Evolutionary conservation across 345 rosid genomes (phyloP).

Genomic region (Eucalyptus globulus): DNA sequence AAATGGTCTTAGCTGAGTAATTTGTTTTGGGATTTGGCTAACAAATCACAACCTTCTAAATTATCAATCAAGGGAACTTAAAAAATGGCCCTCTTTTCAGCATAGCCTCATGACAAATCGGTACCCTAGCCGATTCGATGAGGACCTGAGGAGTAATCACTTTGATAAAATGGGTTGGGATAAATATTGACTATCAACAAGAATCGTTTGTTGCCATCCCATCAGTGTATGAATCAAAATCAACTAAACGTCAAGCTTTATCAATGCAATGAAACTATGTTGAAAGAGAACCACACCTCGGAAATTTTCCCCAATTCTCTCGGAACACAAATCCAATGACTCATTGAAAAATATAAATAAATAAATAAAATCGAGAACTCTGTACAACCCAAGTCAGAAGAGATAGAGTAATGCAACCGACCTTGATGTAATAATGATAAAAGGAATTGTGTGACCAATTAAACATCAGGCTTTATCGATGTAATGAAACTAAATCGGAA

Average conservation of each 20-base stretch:
- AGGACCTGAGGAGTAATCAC: background rate
- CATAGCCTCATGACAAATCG: background rate
- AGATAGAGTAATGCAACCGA: no score
- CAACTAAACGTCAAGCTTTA: accelerated
- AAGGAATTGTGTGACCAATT: accelerated
- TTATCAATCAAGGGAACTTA: accelerated
- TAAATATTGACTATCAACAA: background rate
- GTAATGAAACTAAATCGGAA: no score
- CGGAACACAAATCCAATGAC: background rate
- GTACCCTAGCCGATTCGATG: accelerated
- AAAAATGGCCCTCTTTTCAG: background rate
- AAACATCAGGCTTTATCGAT: background rate
- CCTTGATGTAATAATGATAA: no score
- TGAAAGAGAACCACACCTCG: accelerated
- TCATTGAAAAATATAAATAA: background rate
- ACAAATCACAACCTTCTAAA: background rate
- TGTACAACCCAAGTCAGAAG: background rate
- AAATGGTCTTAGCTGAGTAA: accelerated
- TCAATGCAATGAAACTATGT: background rate
- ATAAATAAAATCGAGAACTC: background rate
- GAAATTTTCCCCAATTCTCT: background rate
- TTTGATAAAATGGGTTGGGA: background rate
- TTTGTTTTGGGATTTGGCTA: accelerated
- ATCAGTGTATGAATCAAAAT: accelerated
- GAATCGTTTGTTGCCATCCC: background rate